Evolutionary conservation across 2,329 filamentous ascomycete species (phyloP), one percentile per base, ranked within the genome.

Genomic region (Orbilia javanica): DNA sequence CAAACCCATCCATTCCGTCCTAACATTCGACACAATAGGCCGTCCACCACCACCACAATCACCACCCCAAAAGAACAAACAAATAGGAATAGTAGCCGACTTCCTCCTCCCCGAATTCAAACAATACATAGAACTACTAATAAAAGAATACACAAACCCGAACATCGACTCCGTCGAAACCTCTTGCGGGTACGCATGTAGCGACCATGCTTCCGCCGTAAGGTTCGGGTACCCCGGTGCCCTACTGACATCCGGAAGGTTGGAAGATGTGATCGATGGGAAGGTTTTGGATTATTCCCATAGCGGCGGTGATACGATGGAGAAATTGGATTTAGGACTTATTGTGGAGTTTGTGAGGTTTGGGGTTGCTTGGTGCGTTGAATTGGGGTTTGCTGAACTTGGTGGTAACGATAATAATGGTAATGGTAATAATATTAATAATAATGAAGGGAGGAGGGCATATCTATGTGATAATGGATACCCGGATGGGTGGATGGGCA

Each of bases 141-240:
- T 85, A 11, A 80, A 81, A 1, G 79, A 82, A 81, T 86, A 86
- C 74, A 82, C 83, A 18, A 34, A 34, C 31, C 31, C 31, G 11
- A 80, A 80, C 3, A 83, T 85, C 15, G 85, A 86, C 13, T 85
- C 83, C 71, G 85, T 86, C 27, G 85, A 87, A 81, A 86, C 86
- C 71, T 83, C 5, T 11, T 97, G 93, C 82, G 93, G 93, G 44
- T 96, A 96, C 82, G 93, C 93, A 48, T 93, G 91, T 85, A 91
- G 89, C 6, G 91, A 93, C 81, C 91, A 93, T 80, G 91, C 90
- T 8, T 91, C 89, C 36, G 91, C 91, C 4, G 89, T 89, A 80
- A 92, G 92, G 85, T 90, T 90, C 18, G 91, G 91, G 4, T 93
- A 92, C 81, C 11, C 75, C 0, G 68, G 69, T 8, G 68, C 50